These are phyloP conservation scores for Coemansia sp. DNA, from an alignment of 192 early-diverging fungal species.

Conservation along the genomic window DNA sequence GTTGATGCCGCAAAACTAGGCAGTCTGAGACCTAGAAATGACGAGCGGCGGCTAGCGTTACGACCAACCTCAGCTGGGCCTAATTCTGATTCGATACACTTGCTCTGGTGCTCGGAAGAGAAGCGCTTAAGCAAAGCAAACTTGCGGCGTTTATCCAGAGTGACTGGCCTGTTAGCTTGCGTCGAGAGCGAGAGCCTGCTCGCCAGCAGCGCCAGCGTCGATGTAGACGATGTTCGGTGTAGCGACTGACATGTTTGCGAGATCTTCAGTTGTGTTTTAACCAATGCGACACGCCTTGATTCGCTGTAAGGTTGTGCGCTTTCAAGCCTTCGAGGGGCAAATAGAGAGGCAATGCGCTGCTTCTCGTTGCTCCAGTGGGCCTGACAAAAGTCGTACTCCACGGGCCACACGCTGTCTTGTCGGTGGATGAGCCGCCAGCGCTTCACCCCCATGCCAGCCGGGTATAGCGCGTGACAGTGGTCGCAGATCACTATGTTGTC, in stretches of 20 bases:
- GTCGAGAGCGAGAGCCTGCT: conserved; percentile 7
- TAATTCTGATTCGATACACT: neutral
- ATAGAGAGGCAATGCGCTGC: conserved; percentile 40
- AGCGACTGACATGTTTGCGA: neutral
- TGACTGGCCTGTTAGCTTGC: neutral
- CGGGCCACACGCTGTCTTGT: conserved; percentile 17
- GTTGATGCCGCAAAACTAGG: neutral
- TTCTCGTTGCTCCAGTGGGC: conserved; percentile 41
- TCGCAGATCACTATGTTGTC: conserved; percentile 29
- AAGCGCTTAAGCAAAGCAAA: neutral
- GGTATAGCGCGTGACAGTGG: conserved; percentile 42
- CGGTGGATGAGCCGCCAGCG: conserved; percentile 35
- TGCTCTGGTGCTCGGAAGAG: neutral
- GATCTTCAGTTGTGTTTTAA: neutral
- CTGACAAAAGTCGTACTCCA: conserved; percentile 43
- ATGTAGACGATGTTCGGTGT: neutral
- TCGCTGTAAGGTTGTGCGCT: conserved; percentile 25
- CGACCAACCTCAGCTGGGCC: neutral
- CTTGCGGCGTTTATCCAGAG: neutral
- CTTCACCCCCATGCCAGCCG: conserved; percentile 21
- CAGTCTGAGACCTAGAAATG: conserved; percentile 2
- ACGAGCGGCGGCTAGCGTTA: neutral
- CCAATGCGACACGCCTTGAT: conserved; percentile 15
- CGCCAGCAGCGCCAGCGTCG: neutral
- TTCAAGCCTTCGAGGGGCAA: conserved; percentile 30